Base-by-base conservation (phyloP, 2,329 filamentous ascomycete genomes). In the Aspergillus brasiliensis region DNA sequence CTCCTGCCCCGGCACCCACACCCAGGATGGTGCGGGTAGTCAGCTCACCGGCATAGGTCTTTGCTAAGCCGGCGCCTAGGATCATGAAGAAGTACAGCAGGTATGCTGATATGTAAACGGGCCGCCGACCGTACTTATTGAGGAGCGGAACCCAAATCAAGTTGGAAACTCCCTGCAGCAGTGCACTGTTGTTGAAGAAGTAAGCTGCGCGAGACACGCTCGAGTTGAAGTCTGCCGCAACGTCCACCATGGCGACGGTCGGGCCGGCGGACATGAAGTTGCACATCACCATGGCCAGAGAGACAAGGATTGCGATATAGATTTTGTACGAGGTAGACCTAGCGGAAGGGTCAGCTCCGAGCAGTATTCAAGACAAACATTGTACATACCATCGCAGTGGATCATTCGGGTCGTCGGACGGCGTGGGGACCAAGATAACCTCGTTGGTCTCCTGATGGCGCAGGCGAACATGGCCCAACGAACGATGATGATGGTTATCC, bases 211-310 rank as follows among this genome's bases (percentile, higher is more conserved):
- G 61, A 11, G 61, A 51, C 28, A 68, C 61, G 3, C 59, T 44
- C 4, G 59, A 48, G 59, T 81, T 83, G 71, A 84, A 84, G 59
- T 79, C 76, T 10, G 77, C 61, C 3, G 82, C 79, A 3, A 80
- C 82, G 2, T 77, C 66, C 8, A 82, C 70, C 40, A 86, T 81
- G 48, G 82, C 82, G 28, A 86, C 79, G 3, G 80, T 80, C 2
- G 83, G 83, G 0, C 78, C 84, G n/a, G 83, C 84, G 0, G 83
- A 82, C 5, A 86, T 72, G 65, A 86, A 85, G 69, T 85, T 86
- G 72, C 79, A 83, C 70, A 85, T 78, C 61, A 84, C 76, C 75
- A 86, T 84, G 55, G 83, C 82, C 3, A 81, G 61, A 61, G 58
- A 65, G 15, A 64, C 61, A 10, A 62, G 67, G 17, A 75, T 62